Evolutionary conservation across 495 filamentous ascomycete species (phyloP).

Genomic region (Penicillium dipodomyicola): DNA sequence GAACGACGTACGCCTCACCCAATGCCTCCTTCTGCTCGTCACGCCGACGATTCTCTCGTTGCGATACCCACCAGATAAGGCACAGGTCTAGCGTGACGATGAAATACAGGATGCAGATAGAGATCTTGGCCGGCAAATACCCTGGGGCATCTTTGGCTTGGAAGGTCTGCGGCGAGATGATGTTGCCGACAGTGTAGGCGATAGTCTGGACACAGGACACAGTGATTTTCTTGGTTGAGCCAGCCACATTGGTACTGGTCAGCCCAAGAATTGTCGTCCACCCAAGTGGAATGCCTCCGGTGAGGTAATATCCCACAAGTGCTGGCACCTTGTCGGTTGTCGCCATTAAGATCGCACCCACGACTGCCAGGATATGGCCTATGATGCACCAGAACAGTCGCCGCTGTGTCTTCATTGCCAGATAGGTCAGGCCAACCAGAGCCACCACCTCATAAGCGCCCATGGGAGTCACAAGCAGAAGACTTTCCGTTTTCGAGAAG

Average conservation of each 20-base stretch:
- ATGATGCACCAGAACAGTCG: conserved; percentile 27
- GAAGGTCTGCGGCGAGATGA: conserved; percentile 52
- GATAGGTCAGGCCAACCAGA: conserved; percentile 51
- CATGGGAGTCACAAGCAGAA: conserved; percentile 58
- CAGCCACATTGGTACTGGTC: conserved; percentile 55
- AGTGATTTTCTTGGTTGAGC: conserved; percentile 58
- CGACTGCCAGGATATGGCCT: conserved; percentile 38
- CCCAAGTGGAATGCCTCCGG: conserved; percentile 31
- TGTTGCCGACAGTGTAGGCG: conserved; percentile 56
- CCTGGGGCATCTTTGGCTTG: conserved; percentile 46
- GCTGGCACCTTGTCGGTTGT: conserved; percentile 16
- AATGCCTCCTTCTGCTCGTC: conserved; percentile 42
- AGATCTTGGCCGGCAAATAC: conserved; percentile 60
- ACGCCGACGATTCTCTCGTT: conserved; percentile 44
- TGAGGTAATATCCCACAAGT: conserved; percentile 53
- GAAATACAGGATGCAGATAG: conserved; percentile 55
- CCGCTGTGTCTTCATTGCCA: conserved; percentile 50
- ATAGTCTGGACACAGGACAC: conserved; percentile 60
- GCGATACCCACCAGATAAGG: conserved; percentile 46
- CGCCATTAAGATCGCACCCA: conserved; percentile 54
- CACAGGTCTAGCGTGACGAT: conserved; percentile 37
- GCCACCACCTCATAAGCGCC: conserved; percentile 58
- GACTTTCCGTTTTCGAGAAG: conserved; percentile 43
- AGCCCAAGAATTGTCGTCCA: conserved; percentile 52
- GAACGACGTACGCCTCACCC: not conserved